Conservation (phyloP, 2,329 filamentous ascomycete species). For the Fusarium decemcellulare region DNA sequence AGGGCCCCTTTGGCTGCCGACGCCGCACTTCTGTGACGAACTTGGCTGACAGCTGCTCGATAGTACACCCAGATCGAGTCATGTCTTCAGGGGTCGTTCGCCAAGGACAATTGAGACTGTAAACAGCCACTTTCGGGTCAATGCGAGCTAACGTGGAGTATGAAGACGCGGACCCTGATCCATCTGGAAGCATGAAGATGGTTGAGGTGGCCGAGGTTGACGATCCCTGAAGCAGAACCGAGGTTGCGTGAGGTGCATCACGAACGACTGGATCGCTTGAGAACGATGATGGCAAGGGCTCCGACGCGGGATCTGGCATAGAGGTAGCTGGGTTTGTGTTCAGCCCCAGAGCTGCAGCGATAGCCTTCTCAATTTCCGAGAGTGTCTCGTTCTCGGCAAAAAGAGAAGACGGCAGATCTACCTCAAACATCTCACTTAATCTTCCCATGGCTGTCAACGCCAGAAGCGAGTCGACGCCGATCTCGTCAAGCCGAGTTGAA, state of each 20-base stretch:
- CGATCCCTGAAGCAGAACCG: slow-evolving; percentile 42
- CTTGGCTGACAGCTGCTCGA: slow-evolving; percentile 50
- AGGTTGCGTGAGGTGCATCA: slow-evolving; percentile 37
- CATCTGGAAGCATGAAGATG: slow-evolving; percentile 49
- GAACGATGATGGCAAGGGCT: too few species aligned
- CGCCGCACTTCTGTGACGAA: slow-evolving; percentile 75
- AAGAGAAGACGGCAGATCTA: slow-evolving; percentile 29
- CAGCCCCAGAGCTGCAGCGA: slow-evolving; percentile 13
- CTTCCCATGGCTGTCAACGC: slow-evolving; percentile 32
- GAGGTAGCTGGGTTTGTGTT: neutral
- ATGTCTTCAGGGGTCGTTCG: slow-evolving; percentile 72
- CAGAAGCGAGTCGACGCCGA: slow-evolving; percentile 41
- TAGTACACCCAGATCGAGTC: slow-evolving; percentile 52
- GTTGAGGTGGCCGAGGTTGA: slow-evolving; percentile 12
- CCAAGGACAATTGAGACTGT: slow-evolving; percentile 73
- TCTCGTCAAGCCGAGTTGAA: slow-evolving; percentile 31
- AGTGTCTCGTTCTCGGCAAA: slow-evolving; percentile 38
- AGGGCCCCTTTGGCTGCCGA: slow-evolving; percentile 78
- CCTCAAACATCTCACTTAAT: slow-evolving; percentile 45
- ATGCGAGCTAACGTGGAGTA: slow-evolving; percentile 54
- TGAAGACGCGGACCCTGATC: slow-evolving; percentile 48
- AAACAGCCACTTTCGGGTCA: slow-evolving; percentile 62
- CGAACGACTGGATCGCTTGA: slow-evolving; percentile 16
- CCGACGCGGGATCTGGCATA: neutral
- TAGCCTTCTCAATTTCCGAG: slow-evolving; percentile 34